Conservation (phyloP, 345 rosid genomes). For the Eucalyptus brandiana region DNA sequence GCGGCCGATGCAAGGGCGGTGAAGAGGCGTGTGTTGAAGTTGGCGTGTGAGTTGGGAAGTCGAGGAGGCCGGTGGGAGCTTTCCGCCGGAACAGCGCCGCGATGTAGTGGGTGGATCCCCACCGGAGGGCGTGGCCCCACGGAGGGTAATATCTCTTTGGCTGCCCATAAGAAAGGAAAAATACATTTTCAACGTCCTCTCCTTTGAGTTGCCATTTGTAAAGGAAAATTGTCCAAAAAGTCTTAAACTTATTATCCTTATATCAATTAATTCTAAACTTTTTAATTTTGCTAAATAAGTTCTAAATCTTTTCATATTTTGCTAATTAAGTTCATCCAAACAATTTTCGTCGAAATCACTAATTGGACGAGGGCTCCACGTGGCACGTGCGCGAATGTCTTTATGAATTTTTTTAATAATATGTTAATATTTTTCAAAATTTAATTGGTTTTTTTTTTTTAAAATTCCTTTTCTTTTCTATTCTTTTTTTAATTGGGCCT, state of each 20-base stretch:
- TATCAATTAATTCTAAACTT: not conserved
- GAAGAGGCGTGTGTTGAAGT: not conserved
- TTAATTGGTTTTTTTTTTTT: no score
- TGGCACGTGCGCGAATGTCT: rapidly evolving
- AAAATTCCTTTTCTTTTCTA: no score
- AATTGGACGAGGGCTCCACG: not conserved
- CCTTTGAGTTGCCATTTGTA: not conserved
- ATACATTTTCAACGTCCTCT: not conserved
- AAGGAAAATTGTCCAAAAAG: not conserved
- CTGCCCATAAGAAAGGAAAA: not conserved
- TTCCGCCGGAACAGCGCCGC: not conserved
- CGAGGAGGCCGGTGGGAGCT: not conserved
- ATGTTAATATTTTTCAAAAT: no score
- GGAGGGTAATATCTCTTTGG: not conserved
- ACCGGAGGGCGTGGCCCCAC: not conserved
- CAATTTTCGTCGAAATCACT: not conserved
- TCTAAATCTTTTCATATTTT: not conserved
- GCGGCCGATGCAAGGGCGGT: not conserved
- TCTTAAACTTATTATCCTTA: not conserved
- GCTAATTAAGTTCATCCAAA: rapidly evolving
- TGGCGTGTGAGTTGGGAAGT: not conserved
- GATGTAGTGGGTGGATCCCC: not conserved
- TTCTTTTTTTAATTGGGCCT: no score
- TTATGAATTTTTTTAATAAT: no score
- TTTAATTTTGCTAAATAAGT: not conserved